Evolutionary conservation across 2,329 filamentous ascomycete species (phyloP).

Genomic region (Claviceps sp.): DNA sequence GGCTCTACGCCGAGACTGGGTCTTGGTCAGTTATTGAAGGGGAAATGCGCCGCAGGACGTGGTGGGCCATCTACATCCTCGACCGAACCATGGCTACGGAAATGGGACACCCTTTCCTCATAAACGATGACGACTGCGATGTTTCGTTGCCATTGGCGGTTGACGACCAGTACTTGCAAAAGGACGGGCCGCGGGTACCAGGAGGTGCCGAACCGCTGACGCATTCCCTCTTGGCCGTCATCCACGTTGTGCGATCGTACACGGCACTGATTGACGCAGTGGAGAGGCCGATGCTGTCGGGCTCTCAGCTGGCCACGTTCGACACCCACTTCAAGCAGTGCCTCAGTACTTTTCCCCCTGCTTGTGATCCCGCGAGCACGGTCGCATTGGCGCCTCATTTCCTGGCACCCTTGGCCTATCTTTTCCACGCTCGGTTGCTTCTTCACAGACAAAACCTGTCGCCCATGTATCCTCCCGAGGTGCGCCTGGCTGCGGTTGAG

Average conservation of each 20-base stretch:
- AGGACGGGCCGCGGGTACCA: slow-evolving; percentile 40
- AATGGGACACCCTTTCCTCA: slow-evolving; percentile 64
- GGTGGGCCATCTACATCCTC: slow-evolving; percentile 89
- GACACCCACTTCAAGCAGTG: slow-evolving; percentile 71
- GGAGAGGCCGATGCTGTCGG: slow-evolving; percentile 50
- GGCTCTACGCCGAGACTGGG: slow-evolving; percentile 62
- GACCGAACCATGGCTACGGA: slow-evolving; percentile 74
- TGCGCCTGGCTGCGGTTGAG: slow-evolving; percentile 59
- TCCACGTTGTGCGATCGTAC: slow-evolving; percentile 70
- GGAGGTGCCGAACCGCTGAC: slow-evolving; percentile 43
- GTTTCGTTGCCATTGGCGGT: slow-evolving; percentile 64
- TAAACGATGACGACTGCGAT: slow-evolving; percentile 82
- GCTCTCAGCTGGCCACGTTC: slow-evolving; percentile 59
- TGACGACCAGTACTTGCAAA: slow-evolving; percentile 64
- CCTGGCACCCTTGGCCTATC: slow-evolving; percentile 60
- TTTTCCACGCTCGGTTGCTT: slow-evolving; percentile 72
- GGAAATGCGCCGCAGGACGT: slow-evolving; percentile 77
- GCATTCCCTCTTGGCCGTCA: slow-evolving; percentile 62
- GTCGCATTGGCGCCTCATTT: slow-evolving; percentile 59
- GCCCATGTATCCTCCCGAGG: slow-evolving; percentile 51
- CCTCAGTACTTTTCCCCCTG: slow-evolving; percentile 58
- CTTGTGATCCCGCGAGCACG: slow-evolving; percentile 54
- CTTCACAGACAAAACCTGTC: slow-evolving; percentile 82
- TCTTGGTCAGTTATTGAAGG: slow-evolving; percentile 62
- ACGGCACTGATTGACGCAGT: slow-evolving; percentile 59